Evolutionary conservation across 805 yeast species (phyloP).

Genomic region (Wickerhamiella sergipiensis): DNA sequence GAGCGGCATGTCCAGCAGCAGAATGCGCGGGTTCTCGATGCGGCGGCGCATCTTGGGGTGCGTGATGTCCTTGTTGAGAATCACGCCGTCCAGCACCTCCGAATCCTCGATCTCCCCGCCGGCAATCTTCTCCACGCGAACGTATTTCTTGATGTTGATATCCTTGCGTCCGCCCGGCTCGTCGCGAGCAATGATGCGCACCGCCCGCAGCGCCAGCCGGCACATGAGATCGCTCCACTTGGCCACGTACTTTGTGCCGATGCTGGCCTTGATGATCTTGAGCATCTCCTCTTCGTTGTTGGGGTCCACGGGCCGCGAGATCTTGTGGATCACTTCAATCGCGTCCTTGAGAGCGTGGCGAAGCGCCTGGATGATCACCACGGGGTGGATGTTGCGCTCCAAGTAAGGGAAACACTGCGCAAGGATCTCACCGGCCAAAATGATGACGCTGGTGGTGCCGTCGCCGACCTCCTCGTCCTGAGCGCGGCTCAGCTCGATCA

Average conservation of each 20-base stretch:
- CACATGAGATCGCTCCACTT: slow-evolving; percentile 92
- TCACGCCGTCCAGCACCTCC: slow-evolving; percentile 75
- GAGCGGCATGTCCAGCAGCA: slow-evolving; percentile 87
- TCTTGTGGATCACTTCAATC: slow-evolving; percentile 67
- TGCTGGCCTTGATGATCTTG: slow-evolving; percentile 73
- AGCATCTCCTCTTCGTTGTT: slow-evolving; percentile 78
- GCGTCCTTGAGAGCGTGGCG: slow-evolving; percentile 87
- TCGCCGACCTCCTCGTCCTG: slow-evolving; percentile 99
- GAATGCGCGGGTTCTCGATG: slow-evolving; percentile 78
- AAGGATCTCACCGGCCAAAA: slow-evolving; percentile 89
- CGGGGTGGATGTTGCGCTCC: slow-evolving; percentile 94
- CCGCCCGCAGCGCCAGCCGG: slow-evolving; percentile 72
- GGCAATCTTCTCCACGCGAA: slow-evolving; percentile 87
- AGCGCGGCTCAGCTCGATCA: slow-evolving; percentile 93
- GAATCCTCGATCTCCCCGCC: slow-evolving; percentile 95
- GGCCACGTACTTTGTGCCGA: slow-evolving; percentile 89
- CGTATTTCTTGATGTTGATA: slow-evolving; percentile 86
- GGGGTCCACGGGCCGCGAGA: slow-evolving; percentile 72
- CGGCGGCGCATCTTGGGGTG: slow-evolving; percentile 94
- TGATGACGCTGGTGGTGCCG: slow-evolving; percentile 95
- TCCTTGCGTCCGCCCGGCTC: slow-evolving; percentile 49
- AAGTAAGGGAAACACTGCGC: slow-evolving; percentile 88
- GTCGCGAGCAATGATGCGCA: slow-evolving; percentile 54
- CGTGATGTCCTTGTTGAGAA: slow-evolving; percentile 93
- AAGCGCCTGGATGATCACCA: slow-evolving; percentile 84